phyloP scores from a whole-genome alignment of 768 basidiomycete species.

The Termitomyces sp. region DNA sequence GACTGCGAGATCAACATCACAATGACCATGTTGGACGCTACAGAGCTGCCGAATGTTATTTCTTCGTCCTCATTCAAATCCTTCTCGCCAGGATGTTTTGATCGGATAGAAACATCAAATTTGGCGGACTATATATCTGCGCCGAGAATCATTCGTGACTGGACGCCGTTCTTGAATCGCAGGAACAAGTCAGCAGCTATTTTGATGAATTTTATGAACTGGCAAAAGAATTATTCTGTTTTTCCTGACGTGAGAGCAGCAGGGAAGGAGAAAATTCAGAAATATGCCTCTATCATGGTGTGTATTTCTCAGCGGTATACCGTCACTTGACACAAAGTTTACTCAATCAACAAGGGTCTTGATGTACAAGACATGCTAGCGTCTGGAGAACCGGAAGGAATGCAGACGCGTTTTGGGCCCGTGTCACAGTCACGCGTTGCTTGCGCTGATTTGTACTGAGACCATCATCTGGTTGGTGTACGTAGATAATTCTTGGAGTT shows the following conservation, averaged over 20 bases:
- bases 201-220: constrained; percentile 24
- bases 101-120: constrained; percentile 26
- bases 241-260: neutral
- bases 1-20: constrained; percentile 23
- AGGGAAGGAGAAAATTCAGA: constrained; percentile 3
- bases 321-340: neutral
- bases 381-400: neutral
- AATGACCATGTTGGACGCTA: constrained; percentile 28
- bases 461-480: too few species aligned
- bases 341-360: neutral
- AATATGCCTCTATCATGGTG: constrained; percentile 16
- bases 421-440: too few species aligned
- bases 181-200: constrained; percentile 21
- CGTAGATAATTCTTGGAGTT: too few species aligned
- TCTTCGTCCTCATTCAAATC: constrained; percentile 16
- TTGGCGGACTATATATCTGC: constrained; percentile 20
- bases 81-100: constrained; percentile 23
- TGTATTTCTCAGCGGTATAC: neutral
- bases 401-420: too few species aligned
- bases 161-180: constrained; percentile 24
- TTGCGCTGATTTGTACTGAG: too few species aligned
- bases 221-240: constrained; percentile 16
- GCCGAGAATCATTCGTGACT: constrained; percentile 20
- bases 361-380: neutral
- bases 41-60: constrained; percentile 25